Evolutionary conservation across 371 early-diverging fungal species (phyloP).

Genomic region (Coemansia sp.): DNA sequence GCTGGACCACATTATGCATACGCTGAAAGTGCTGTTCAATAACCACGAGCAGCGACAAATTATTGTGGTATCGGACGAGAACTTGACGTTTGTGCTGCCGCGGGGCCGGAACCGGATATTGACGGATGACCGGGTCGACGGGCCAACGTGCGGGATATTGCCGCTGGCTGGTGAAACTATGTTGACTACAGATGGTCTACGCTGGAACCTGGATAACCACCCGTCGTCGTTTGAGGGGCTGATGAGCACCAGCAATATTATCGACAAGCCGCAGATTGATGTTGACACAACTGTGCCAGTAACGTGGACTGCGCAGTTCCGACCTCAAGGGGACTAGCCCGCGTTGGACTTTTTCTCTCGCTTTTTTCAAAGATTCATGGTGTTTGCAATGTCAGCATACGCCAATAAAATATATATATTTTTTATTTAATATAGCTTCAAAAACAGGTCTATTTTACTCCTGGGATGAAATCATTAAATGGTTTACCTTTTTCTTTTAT

Average conservation of each 20-base stretch:
- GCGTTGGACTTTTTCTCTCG: too few species aligned
- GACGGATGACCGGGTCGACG: constrained; percentile 66
- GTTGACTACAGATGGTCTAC: constrained; percentile 72
- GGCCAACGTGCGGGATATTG: constrained; percentile 87
- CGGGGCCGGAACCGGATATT: constrained; percentile 65
- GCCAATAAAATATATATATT: neutral
- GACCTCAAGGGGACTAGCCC: neutral
- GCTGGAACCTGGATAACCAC: constrained; percentile 77
- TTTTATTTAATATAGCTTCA: too few species aligned
- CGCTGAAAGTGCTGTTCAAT: constrained; percentile 70
- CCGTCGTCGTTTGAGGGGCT: constrained; percentile 66
- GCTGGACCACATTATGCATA: constrained; percentile 85
- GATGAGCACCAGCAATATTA: constrained; percentile 77
- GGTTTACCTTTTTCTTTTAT: too few species aligned
- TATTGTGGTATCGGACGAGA: constrained; percentile 68
- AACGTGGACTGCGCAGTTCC: constrained; percentile 77
- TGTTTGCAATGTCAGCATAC: too few species aligned
- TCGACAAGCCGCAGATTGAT: constrained; percentile 58
- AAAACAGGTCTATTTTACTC: too few species aligned
- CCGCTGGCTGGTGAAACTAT: constrained; percentile 70
- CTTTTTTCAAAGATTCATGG: too few species aligned
- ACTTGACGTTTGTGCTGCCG: constrained; percentile 66
- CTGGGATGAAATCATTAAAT: too few species aligned
- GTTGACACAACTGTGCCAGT: constrained; percentile 68
- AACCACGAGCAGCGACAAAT: constrained; percentile 57